Evolutionary conservation across 2,329 filamentous ascomycete species (phyloP).

Genomic region (Leptographium radiaticola): DNA sequence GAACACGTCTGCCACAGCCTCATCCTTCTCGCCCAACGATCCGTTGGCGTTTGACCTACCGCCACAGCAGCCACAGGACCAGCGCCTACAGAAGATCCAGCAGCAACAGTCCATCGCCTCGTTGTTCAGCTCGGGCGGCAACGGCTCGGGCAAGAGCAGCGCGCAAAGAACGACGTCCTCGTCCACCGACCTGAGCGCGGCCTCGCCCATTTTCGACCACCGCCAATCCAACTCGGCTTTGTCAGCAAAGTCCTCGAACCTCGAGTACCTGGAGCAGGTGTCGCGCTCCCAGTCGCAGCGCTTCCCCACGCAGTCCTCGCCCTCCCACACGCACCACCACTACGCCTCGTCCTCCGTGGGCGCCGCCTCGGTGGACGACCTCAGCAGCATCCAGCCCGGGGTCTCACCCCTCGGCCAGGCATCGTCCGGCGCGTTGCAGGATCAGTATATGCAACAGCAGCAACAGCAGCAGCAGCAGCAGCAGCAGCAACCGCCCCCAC

Average conservation of each 20-base stretch:
- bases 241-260: slow-evolving; percentile 12
- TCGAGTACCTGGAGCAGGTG: slow-evolving; percentile 34
- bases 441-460: slow-evolving; percentile 13
- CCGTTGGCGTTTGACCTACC: slow-evolving; percentile 7
- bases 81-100: slow-evolving; percentile 14
- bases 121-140: slow-evolving; percentile 13
- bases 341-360: slow-evolving; percentile 20
- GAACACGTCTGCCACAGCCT: slow-evolving; percentile 1
- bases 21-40: slow-evolving; percentile 8
- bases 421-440: slow-evolving; percentile 6
- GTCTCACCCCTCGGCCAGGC: slow-evolving; percentile 14
- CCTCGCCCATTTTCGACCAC: slow-evolving; percentile 3
- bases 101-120: slow-evolving; percentile 16
- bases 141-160: slow-evolving; percentile 13
- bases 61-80: slow-evolving; percentile 2
- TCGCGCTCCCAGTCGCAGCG: slow-evolving; percentile 40
- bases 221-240: slow-evolving; percentile 12
- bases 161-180: slow-evolving; percentile 16
- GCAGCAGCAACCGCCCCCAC: slow-evolving; percentile 14
- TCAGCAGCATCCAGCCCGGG: slow-evolving; percentile 18
- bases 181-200: neutral
- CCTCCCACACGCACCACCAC: slow-evolving; percentile 18
- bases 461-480: too few relatives aligned
- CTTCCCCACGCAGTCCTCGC: slow-evolving; percentile 21
- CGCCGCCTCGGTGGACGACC: slow-evolving; percentile 28